These are phyloP conservation scores for Fulvia fulva DNA, from an alignment of 2,329 filamentous ascomycete genomes.

Conservation along the genomic window DNA sequence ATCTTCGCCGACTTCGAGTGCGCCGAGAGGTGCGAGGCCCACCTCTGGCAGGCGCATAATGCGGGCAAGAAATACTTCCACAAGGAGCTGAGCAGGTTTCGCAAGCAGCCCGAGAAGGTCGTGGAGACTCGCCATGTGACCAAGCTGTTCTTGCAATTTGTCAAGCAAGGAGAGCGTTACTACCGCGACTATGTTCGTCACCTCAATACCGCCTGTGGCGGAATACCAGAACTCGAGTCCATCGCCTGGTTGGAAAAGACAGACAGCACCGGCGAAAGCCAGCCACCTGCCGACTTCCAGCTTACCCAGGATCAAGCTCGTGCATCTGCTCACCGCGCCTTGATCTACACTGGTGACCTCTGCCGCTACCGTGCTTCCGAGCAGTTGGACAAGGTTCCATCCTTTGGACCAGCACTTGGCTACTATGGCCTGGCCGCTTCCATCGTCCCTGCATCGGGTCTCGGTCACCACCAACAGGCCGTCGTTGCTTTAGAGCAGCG, in stretches of 20 bases:
- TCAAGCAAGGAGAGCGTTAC: conserved; percentile 83
- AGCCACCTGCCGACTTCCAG: conserved; percentile 22
- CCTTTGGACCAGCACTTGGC: conserved; percentile 73
- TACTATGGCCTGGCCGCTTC: conserved; percentile 81
- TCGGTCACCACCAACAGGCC: conserved; percentile 84
- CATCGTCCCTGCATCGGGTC: conserved; percentile 72
- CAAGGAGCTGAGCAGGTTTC: conserved; percentile 55
- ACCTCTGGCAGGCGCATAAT: conserved; percentile 75
- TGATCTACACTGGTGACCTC: conserved; percentile 85
- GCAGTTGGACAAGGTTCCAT: conserved; percentile 66
- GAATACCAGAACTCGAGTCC: conserved; percentile 55
- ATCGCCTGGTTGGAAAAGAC: conserved; percentile 43
- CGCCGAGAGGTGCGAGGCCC: conserved; percentile 62
- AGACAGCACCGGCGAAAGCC: conserved; percentile 27
- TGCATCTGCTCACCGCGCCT: conserved; percentile 72
- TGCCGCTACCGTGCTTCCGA: conserved; percentile 78
- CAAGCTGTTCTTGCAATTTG: conserved; percentile 76
- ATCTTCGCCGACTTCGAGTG: conserved; percentile 70
- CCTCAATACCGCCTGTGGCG: conserved; percentile 59
- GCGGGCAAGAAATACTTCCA: conserved; percentile 76
- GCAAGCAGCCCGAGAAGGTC: conserved; percentile 51
- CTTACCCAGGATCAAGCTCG: conserved; percentile 59
- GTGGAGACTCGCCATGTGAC: conserved; percentile 72
- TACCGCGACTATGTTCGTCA: conserved; percentile 82
- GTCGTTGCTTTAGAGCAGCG: conserved; percentile 75